These are phyloP conservation scores for Speleostelium caveatum DNA, from an alignment of 78 protist species.

Conservation along the genomic window DNA sequence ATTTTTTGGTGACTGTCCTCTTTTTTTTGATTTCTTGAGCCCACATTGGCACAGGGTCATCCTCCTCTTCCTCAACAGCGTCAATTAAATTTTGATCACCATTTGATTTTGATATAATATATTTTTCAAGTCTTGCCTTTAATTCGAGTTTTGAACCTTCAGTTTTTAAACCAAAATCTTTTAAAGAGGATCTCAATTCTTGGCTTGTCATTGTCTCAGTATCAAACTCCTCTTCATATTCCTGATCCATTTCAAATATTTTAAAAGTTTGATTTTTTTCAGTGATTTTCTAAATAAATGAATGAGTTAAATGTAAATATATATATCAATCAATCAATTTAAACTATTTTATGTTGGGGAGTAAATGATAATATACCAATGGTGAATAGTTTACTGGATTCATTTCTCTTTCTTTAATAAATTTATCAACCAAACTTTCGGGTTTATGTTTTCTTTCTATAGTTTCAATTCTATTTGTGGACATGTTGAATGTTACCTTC, in stretches of 20 bases:
- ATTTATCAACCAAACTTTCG: no score
- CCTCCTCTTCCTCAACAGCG: background rate
- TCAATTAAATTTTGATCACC: background rate
- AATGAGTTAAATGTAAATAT: no score
- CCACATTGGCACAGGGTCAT: background rate
- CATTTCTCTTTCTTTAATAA: background rate
- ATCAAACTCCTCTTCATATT: constrained; percentile 21
- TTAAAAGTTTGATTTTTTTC: constrained; percentile 3
- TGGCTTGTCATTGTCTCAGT: constrained; percentile 36
- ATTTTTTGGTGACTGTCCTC: no score
- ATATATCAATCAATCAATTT: no score
- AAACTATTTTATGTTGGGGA: no score
- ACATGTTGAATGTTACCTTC: no score
- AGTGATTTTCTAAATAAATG: no score
- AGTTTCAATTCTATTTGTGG: no score
- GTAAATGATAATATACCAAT: no score
- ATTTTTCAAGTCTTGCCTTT: constrained; percentile 38
- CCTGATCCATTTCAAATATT: constrained; percentile 11
- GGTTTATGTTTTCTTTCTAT: no score
- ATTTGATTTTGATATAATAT: constrained; percentile 15
- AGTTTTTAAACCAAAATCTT: constrained; percentile 11
- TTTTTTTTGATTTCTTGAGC: background rate
- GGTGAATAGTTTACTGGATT: background rate
- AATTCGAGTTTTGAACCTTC: constrained; percentile 16
- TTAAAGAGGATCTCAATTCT: constrained; percentile 30